These are phyloP conservation scores for Sporisorium exsertum DNA, from an alignment of 1,284 basidiomycete genomes.

Conservation along the genomic window DNA sequence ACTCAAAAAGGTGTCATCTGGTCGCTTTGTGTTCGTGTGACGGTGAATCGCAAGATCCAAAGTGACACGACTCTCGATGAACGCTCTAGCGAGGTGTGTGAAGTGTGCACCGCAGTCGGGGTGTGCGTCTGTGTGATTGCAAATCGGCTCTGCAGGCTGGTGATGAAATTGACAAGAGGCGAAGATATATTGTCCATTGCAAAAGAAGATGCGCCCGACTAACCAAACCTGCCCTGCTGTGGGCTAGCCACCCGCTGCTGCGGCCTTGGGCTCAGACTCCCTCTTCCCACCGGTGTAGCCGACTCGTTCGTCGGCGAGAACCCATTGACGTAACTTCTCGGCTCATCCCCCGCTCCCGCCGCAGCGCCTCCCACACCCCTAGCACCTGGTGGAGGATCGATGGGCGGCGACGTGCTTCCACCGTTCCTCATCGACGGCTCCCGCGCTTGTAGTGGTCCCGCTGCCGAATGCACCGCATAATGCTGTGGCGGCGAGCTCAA, in stretches of 20 bases:
- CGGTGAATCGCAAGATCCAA: too few species aligned
- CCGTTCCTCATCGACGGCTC: not conserved
- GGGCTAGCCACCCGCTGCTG: not conserved
- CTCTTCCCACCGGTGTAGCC: conserved; percentile 12
- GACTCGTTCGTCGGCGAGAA: conserved; percentile 19
- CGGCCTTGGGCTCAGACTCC: conserved; percentile 1
- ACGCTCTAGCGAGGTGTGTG: too few species aligned
- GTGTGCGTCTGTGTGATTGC: too few species aligned
- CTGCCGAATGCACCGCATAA: not conserved
- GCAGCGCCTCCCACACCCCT: too few species aligned
- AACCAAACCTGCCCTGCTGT: not conserved
- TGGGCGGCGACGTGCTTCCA: not conserved
- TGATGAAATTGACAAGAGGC: not conserved
- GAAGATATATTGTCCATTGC: not conserved
- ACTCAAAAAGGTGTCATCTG: too few species aligned
- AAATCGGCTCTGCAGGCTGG: too few species aligned
- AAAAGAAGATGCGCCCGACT: not conserved
- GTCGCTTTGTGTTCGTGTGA: not conserved
- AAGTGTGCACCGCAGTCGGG: too few species aligned
- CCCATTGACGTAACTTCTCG: conserved; percentile 37
- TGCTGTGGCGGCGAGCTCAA: not conserved
- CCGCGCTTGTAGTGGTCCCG: not conserved
- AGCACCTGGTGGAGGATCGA: not conserved
- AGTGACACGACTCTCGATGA: too few species aligned
- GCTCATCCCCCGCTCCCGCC: not conserved